A percentile compares a stretch with the other conserved stretches of the same genome.
Conservation (phyloP, 2,329 filamentous ascomycete genomes). For the Calonectria crousiana region DNA sequence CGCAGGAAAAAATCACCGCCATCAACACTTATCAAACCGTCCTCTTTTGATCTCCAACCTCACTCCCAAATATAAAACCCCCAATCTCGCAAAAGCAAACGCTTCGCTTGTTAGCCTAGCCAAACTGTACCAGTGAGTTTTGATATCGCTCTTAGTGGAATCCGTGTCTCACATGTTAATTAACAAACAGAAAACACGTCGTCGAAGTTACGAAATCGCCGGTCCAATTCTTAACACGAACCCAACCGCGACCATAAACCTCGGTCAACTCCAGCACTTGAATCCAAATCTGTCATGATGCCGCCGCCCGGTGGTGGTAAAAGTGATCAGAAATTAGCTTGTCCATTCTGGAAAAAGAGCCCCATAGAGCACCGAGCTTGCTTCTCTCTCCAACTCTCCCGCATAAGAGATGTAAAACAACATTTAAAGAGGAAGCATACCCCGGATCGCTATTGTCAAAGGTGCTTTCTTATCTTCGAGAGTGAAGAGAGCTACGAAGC, state of each 20-base stretch:
- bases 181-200: background rate
- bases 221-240: background rate
- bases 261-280: background rate
- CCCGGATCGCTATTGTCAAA: background rate
- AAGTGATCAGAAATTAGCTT: background rate
- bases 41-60: background rate
- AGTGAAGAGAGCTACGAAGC: background rate
- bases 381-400: background rate
- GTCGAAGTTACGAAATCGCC: background rate
- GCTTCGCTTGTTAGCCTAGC: background rate
- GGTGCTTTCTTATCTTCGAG: background rate
- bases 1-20: background rate
- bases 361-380: background rate
- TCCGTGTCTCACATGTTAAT: too few relatives aligned
- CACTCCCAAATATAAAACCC: background rate
- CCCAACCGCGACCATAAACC: background rate
- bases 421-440: background rate
- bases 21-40: background rate
- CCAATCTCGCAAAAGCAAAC: background rate
- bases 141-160: too few relatives aligned
- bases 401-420: background rate
- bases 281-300: background rate
- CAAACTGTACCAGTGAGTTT: background rate
- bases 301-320: background rate
- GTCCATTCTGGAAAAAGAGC: background rate